Evolutionary conservation across 2,329 filamentous ascomycete genomes (phyloP), one percentile per base, ranked within the genome.

Genomic region (Coniosporium uncinatum): DNA sequence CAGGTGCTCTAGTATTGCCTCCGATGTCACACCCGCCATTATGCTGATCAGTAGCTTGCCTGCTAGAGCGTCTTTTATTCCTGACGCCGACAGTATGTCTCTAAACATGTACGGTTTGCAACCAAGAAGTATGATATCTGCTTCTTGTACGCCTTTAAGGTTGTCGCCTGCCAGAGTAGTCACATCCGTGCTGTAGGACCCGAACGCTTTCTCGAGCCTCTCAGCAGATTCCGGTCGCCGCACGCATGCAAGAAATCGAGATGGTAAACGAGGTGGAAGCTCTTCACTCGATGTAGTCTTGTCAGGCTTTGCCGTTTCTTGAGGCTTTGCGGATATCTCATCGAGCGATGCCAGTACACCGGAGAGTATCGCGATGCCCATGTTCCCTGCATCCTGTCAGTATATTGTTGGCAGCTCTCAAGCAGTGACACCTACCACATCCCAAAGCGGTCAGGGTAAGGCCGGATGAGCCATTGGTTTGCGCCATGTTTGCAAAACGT

Each of bases 31-130:
- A 43, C 89, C 89, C 4, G 87, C 87, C 46, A 85, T 79, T 51
- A 95, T 88, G 54, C 79, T 86, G 59, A 95, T 83, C 31, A 95
- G 70, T 4, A 94, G 73, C 63, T 95, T 95, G 34, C 85, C 86
- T 45, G 77, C 69, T 14, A 95, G 73, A 1, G 87, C 88, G 47
- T 83, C 75, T 39, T 71, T 69, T 68, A 94, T 85, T 36, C 83
- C 85, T 3, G 78, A 65, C 44, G 76, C 77, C 41, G 71, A 68
- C 2, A 95, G 73, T 35, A 95, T 75, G 14, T 79, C 78, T 43
- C 75, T 71, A 45, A 86, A 79, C 69, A 83, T 82, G 56, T 85
- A 78, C 1, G 88, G 85, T 64, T 94, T 93, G 73, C 88, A 95
- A 22, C 80, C 79, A 1, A 95, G 74, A 19, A 95, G 70, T 35